These are phyloP conservation scores for Rubia balearica DNA, from an alignment of 305 asterid species.

Conservation along the genomic window DNA sequence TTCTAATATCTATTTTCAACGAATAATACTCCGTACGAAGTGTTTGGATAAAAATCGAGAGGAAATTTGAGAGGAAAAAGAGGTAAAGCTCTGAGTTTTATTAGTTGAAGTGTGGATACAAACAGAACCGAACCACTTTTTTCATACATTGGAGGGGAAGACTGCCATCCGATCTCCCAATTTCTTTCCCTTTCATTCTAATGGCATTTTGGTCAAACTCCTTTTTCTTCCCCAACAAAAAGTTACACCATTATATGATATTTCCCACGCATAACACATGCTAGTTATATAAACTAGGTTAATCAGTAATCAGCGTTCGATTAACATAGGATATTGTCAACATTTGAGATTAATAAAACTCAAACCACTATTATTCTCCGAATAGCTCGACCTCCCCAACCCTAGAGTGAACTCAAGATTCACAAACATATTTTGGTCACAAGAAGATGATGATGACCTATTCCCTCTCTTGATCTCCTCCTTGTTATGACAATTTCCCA, in stretches of 20 bases:
- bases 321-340: conserved; percentile 7
- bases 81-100: neutral
- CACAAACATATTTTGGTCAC: conserved; percentile 13
- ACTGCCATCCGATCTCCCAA: neutral
- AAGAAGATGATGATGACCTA: conserved; percentile 14
- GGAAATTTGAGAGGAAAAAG: neutral
- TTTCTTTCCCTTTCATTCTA: neutral
- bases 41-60: no score
- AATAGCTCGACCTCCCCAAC: conserved; percentile 50
- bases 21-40: no score
- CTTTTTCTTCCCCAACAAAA: neutral
- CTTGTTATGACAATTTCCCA: conserved; percentile 13
- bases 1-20: no score
- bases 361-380: conserved; percentile 21
- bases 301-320: neutral
- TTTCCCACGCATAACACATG: neutral
- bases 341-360: conserved; percentile 30
- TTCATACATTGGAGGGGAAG: neutral
- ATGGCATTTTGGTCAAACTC: neutral
- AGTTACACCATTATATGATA: neutral
- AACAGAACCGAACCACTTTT: neutral
- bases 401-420: conserved; percentile 70
- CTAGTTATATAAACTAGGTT: neutral
- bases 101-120: neutral
- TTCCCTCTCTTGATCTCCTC: conserved; percentile 20